A percentile compares a stretch with the other conserved stretches of the same genome.
Conservation (phyloP, 805 yeast genomes). For the Pichia californica region DNA sequence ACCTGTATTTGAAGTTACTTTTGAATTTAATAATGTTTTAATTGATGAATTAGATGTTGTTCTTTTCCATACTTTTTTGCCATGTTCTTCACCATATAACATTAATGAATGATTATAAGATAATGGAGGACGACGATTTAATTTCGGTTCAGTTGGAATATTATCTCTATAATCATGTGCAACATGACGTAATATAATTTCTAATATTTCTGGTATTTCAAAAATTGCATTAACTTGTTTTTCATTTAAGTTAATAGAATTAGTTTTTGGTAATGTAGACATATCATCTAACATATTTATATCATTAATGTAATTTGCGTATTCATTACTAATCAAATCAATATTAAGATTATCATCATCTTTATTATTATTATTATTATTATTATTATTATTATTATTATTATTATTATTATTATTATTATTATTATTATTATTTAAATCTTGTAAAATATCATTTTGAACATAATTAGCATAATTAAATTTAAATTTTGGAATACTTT, state of each 20-base stretch:
- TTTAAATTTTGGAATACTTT: neutral
- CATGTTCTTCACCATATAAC: slow-evolving; percentile 36
- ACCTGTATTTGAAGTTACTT: neutral
- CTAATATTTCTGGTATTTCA: slow-evolving; percentile 69
- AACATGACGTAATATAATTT: slow-evolving; percentile 53
- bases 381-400: too few species aligned
- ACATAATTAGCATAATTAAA: neutral
- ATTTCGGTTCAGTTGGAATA: slow-evolving; percentile 57
- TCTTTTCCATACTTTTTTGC: slow-evolving; percentile 38
- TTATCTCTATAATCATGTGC: slow-evolving; percentile 40
- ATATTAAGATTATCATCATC: neutral
- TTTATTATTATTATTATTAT: neutral
- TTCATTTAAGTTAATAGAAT: neutral
- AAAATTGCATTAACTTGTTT: slow-evolving; percentile 36
- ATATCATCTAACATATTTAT: neutral
- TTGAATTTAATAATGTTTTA: slow-evolving; percentile 3
- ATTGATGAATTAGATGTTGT: slow-evolving; percentile 15
- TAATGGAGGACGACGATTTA: slow-evolving; percentile 61
- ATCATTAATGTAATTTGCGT: neutral
- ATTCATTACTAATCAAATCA: neutral
- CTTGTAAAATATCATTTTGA: slow-evolving; percentile 1
- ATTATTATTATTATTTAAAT: neutral
- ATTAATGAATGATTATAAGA: slow-evolving; percentile 60
- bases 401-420: neutral
- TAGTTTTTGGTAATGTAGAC: neutral